Evolutionary conservation across 225 moss, liverwort and hornwort genomes (phyloP).

Genomic region (Climacium dendroides): DNA sequence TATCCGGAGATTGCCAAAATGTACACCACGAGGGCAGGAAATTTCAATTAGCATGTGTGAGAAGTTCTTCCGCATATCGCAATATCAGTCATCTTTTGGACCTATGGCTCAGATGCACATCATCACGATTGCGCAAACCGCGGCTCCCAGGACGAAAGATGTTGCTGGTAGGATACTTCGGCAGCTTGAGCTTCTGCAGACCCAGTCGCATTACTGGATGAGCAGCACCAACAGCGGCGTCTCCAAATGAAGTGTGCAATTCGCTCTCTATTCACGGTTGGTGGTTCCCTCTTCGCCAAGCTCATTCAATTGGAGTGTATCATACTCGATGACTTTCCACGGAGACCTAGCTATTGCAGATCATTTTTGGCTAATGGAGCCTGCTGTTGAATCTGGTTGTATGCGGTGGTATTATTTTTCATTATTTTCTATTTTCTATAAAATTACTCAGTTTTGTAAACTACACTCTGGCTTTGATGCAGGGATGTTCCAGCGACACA

Average conservation of each 20-base stretch:
- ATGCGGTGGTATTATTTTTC: not conserved
- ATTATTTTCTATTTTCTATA: not conserved
- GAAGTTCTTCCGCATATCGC: slow-evolving; percentile 45
- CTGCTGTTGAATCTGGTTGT: not conserved
- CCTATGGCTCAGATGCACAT: slow-evolving; percentile 65
- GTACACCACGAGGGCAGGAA: slow-evolving; percentile 36
- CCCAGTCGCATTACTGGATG: slow-evolving; percentile 38
- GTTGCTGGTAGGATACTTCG: slow-evolving; percentile 60
- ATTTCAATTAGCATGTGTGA: slow-evolving; percentile 46
- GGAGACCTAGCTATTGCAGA: not conserved
- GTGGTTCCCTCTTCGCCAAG: not conserved
- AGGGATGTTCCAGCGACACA: not conserved
- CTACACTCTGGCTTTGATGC: not conserved
- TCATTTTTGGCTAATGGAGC: not conserved
- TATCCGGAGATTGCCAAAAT: slow-evolving; percentile 29
- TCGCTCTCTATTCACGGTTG: not conserved
- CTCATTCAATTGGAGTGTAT: not conserved
- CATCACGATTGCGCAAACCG: slow-evolving; percentile 56
- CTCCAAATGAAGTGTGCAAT: not conserved
- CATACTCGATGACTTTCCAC: not conserved
- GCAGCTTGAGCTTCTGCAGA: slow-evolving; percentile 70
- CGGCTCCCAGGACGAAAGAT: slow-evolving; percentile 41
- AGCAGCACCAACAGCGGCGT: not conserved
- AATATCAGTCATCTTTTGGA: slow-evolving; percentile 37
- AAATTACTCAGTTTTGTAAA: not conserved